Base-by-base conservation (phyloP, 116 monocot genomes). In the Thalassia testudinum region DNA sequence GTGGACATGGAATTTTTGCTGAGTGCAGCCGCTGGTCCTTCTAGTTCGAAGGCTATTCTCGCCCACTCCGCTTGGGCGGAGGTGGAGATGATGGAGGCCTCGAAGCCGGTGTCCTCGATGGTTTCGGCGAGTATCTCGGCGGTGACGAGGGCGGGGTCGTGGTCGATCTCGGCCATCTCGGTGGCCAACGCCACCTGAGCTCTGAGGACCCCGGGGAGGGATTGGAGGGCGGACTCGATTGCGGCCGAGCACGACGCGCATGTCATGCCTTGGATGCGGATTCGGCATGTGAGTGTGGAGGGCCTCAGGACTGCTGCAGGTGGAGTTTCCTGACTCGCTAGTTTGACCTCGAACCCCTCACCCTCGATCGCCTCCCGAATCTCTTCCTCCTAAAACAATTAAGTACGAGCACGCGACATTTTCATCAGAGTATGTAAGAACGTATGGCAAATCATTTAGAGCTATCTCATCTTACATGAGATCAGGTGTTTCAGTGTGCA, bases 241-340 rank as follows among this genome's bases (percentile, higher is more conserved):
- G 82, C 66, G 14, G 23, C 54, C 19, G 86, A 74, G 62, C 91
- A 91, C 56, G 82, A 74, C 37, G 79, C 79, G 50, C 91, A 86
- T 45, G 91, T 74, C 91, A 91, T 91, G 50, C 86, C 91, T 62
- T 74, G 82, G 40, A 91, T 79, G 15, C 53, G 76, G 30, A 91
- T 25, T 59, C 86, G 73, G 50, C 91, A 91, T 60, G 56, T 44
- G 21, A 82, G 54, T 44, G 43, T 61, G 14, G 18, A 34, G 30
- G 30, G 6, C 30, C 30, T 34, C 30, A 5, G 3, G n/a, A n/a
- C n/a, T n/a, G n/a, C n/a, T n/a, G n/a, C n/a, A n/a, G n/a, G n/a
- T 5, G 30, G 10, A 5, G 30, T 34, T 3, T 3, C 10, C 6
- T 34, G 3, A 5, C 10, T 34, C 10, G 10, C 10, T 34, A 34